Evolutionary conservation across 371 early-diverging fungal genomes (phyloP), one percentile per base, ranked within the genome.

Genomic region (Mucor velutinosus): DNA sequence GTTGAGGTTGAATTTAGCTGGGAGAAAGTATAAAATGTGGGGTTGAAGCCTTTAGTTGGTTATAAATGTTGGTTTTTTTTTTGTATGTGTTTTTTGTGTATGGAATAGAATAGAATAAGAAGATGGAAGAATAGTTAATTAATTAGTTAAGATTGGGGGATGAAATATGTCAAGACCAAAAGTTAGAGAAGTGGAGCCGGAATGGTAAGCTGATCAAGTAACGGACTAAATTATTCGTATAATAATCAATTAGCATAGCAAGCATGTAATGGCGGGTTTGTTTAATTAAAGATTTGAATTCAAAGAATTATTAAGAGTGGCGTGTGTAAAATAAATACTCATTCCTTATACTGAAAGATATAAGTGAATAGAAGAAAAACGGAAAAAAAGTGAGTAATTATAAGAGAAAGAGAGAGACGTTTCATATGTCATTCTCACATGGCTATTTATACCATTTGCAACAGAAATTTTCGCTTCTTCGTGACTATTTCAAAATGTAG

Each of bases 151-250:
- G 53, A 25, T 53, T 53, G 53, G 14, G 25, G 55, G 49, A 35
- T 65, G 43, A 63, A 67, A 70, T 71, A 72, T 77, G 81, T 78
- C 78, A 80, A 71, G 78, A 76, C 81, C 77, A 78, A 61, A 80
- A 80, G 76, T 80, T 80, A 56, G 81, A 80, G 69, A 80, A 80
- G 69, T 80, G 81, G 58, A 80, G 76, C 69, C 81, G 81, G 74
- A 80, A 80, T 60, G 81, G 81, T 67, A 80, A 76, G 71, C 76
- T 74, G 69, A 80, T 71, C 67, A 77, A 72, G 69, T 73, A 78
- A 65, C 78, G 78, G 65, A 74, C 76, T 67, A 76, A 66, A 66
- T 79, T 76, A 65, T 76, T 74, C 43, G 70, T 72, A 58, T 73
- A 67, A 68, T 69, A 72, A 62, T 74, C 78, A 70, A 70, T 68